Evolutionary conservation across 805 yeast species (phyloP), one percentile per base, ranked within the genome.

Genomic region (Wickerhamomyces strasburgensis): DNA sequence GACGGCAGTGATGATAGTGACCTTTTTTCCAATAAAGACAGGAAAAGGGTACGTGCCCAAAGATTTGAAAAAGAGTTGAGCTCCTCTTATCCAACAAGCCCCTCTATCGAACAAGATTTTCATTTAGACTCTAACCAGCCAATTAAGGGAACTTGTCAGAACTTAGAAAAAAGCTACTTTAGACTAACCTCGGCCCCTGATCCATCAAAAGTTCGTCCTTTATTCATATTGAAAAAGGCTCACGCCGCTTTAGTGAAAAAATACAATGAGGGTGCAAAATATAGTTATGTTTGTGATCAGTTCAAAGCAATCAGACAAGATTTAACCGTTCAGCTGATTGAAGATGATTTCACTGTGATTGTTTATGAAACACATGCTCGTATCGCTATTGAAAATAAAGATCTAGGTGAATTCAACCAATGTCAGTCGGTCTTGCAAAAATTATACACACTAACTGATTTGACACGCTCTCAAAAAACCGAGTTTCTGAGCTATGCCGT

Each of bases 401-500:
- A 90, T 58, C 62, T 90, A 44, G 97, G 97, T 8, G 98, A 93
- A 58, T 88, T 84, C 58, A 93, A 93, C 62, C 97, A 90, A 58
- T 93, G 98, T 57, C 95, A 84, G 58, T 77, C 94, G 13, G 86
- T 87, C 50, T 62, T 93, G 34, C 75, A 75, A 44, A 66, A 72
- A 31, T 63, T 89, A 17, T 89, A 82, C 53, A 72, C 65, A 19
- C 49, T 51, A 17, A 63, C 64, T 5, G 58, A 61, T 7, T 54
- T 62, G n/a, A 49, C 47, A 23, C 52, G 56, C 4, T 62, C 67
- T 9, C 64, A 65, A 38, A 60, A 68, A 46, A 63, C 69, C 32
- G 96, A 89, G 54, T 86, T 85, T 51, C 59, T 77, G 27, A 70
- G 85, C 32, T 89, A 85, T 58, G 67, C 87, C 37, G 68, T 87